Base-by-base conservation (phyloP, 139 green algal genomes). In the Deuterostichococcus epilithicus region DNA sequence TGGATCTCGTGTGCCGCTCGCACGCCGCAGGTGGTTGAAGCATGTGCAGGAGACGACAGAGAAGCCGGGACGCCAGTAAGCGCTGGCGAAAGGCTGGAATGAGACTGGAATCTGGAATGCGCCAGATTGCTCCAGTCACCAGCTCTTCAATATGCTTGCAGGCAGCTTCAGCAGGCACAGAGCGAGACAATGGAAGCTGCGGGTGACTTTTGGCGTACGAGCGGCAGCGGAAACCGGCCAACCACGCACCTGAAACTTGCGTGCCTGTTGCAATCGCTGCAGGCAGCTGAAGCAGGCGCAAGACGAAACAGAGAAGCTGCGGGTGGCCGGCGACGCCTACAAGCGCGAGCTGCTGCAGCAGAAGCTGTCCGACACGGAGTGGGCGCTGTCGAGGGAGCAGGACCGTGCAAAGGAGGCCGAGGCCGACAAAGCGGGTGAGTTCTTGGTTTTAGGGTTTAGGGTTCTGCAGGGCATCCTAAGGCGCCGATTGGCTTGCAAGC, bases 291-390 rank as follows among this genome's bases (percentile, higher is more conserved):
- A 32, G 25, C 59, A 70, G 45, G 78, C 78, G 26, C 34, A 89
- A 52, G 39, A 47, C 15, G 76, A 89, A 35, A 81, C 85, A 25
- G 72, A 86, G 26, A 81, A 87, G 66, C 81, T 90, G 25, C 75
- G 80, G 34, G 70, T 74, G 30, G 78, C 87, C 30, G 80, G 71
- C 1, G 78, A 84, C 25, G 84, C 85, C 34, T 89, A 85, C 59
- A 85, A 90, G 45, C 75, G 72, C 26, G 85, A 89, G 33, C 69
- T 89, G 74, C 22, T 85, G 37, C 42, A 78, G 74, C 52, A 79
- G 47, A 84, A 84, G 73, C 73, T 87, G 67, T 45, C 33, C 2
- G 79, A 89, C 34, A 66, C 59, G 33, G 81, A 85, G 65, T 59
- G 36, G 44, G 80, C 79, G 22, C 65, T 81, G 34, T 60, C 32